phyloP scores from a whole-genome alignment of 371 early-diverging fungal species.

The Zancudomyces culisetae region DNA sequence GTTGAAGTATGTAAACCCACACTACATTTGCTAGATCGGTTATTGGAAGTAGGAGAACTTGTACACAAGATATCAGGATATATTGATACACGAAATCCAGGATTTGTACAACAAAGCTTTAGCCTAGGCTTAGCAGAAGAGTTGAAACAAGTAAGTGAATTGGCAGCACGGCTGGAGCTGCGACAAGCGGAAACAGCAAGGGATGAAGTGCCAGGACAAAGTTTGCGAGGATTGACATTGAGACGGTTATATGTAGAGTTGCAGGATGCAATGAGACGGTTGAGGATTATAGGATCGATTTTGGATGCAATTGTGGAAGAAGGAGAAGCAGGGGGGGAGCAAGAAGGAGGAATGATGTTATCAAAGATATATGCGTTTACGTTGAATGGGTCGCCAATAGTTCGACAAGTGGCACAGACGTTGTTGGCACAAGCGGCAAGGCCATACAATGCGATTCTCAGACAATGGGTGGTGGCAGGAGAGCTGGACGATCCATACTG shows the following conservation, averaged over 20 bases:
- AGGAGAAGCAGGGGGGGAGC: background rate
- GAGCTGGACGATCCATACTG: constrained; percentile 81
- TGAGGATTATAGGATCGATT: constrained; percentile 46
- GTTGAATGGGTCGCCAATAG: constrained; percentile 78
- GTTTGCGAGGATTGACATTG: constrained; percentile 38
- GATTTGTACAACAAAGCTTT: constrained; percentile 40
- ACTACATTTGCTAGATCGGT: constrained; percentile 6
- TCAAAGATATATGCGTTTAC: constrained; percentile 57
- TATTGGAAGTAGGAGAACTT: constrained; percentile 20
- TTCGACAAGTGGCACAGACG: constrained; percentile 52
- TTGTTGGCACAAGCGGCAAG: constrained; percentile 56
- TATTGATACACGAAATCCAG: constrained; percentile 4
- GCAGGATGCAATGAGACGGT: constrained; percentile 46
- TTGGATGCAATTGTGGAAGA: constrained; percentile 25
- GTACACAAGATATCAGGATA: constrained; percentile 13
- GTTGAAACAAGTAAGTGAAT: constrained; percentile 53
- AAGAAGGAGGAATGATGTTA: constrained; percentile 61
- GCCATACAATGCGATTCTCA: constrained; percentile 78
- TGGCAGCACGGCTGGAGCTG: constrained; percentile 69
- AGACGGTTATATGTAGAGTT: constrained; percentile 79
- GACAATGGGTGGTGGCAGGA: constrained; percentile 87
- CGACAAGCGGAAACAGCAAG: constrained; percentile 34
- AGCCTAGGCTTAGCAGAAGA: constrained; percentile 58
- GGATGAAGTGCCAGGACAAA: constrained; percentile 25
- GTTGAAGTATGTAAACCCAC: constrained; percentile 17